Evolutionary conservation across 2,329 filamentous ascomycete genomes (phyloP), one percentile per base, ranked within the genome.

Genomic region (Phialophora chinensis): DNA sequence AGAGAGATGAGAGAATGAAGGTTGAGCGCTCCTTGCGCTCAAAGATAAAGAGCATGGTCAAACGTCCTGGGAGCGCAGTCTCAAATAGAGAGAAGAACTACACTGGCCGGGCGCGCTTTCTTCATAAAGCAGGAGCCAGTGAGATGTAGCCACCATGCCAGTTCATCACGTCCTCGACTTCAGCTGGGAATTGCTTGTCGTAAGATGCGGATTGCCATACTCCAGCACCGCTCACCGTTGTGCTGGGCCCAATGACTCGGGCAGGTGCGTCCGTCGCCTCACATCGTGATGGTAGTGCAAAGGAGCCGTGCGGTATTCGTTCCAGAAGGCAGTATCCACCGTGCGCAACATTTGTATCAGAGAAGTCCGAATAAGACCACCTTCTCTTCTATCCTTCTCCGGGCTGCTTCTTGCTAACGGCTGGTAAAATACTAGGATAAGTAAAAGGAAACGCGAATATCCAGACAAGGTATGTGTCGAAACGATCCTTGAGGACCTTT

Each of bases 241-340:
- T 31, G 65, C 50, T 66, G 68, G 68, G 52, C 49, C 65, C 54
- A 53, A 62, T 25, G 62, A 60, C 52, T 60, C 68, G 68, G 68
- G 65, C 65, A 69, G 62, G 60, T 69, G 68, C 68, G 64, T 67
- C 65, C 61, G 63, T 59, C 57, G 54, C 62, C 54, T 50, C 44
- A 44, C 63, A 65, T 65, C 61, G 66, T 57, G 62, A 66, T 52
- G 38, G 63, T 66, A 27, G 56, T 61, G 66, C 62, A 63, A 62
- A 56, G 42, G 20, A 60, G 25, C 31, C 14, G 58, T 57, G 38
- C 27, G 11, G 60, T 58, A 33, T 31, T 55, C 35, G 8, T 33
- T 55, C 58, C 17, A 53, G 33, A 17, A 20, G 54, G 53, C 12
- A 29, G 12, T 27, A 42, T 33, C 38, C 23, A 20, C 17, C 23